phyloP scores from a whole-genome alignment of 345 rosid species.

The Brassica incana region DNA sequence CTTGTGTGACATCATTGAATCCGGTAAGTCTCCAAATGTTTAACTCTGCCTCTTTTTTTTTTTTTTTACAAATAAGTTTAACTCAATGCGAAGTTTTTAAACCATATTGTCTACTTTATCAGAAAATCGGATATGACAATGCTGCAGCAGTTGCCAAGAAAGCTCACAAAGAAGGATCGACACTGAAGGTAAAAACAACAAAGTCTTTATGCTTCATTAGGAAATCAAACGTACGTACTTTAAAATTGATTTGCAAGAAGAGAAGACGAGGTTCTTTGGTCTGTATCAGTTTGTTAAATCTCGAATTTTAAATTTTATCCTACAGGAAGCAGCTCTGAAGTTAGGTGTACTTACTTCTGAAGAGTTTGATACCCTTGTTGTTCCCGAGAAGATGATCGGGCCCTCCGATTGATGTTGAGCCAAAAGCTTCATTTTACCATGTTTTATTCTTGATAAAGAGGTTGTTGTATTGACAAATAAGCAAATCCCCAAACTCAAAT shows the following conservation, averaged over 20 bases:
- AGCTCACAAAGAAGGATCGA: conserved; percentile 92
- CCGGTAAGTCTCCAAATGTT: conserved; percentile 62
- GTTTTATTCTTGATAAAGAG: neutral
- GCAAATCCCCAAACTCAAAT: neutral
- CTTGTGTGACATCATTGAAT: conserved; percentile 90
- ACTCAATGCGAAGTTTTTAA: neutral
- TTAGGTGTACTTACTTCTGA: conserved; percentile 68
- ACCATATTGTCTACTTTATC: conserved; percentile 28
- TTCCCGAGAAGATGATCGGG: conserved; percentile 95
- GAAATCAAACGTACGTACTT: neutral
- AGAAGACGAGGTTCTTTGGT: neutral
- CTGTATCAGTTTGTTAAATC: neutral
- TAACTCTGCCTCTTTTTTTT: conserved; percentile 9
- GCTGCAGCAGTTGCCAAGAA: conserved; percentile 99
- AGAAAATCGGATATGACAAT: conserved; percentile 98
- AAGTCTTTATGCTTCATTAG: conserved; percentile 12
- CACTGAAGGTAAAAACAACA: conserved; percentile 68
- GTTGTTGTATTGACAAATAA: neutral
- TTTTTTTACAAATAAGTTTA: neutral
- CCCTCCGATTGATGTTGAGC: conserved; percentile 57
- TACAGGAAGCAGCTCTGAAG: conserved; percentile 83
- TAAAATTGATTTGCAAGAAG: conserved; percentile 2
- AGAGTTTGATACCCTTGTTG: conserved; percentile 90
- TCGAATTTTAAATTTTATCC: neutral
- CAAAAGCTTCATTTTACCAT: neutral